A percentile compares a stretch with the other conserved stretches of the same genome.
These are phyloP conservation scores for Mycena floridula DNA, from an alignment of 768 basidiomycete genomes.

Conservation along the genomic window DNA sequence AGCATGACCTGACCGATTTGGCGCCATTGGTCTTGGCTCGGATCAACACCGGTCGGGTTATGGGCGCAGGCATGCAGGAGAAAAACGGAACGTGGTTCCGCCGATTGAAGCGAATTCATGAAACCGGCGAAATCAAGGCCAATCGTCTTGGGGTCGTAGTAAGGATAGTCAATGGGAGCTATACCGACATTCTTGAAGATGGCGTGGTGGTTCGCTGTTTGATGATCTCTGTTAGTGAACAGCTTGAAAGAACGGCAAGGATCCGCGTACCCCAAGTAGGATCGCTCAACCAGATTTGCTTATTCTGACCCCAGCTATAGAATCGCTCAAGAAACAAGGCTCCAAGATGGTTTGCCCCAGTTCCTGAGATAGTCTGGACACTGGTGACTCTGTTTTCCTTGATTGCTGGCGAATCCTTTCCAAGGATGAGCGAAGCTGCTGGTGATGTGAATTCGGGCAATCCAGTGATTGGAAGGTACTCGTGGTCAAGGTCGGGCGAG, in stretches of 20 bases:
- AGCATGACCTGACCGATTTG: constrained; percentile 67
- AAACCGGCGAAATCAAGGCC: constrained; percentile 78
- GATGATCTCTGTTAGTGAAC: not conserved
- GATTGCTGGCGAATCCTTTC: constrained; percentile 63
- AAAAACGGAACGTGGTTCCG: constrained; percentile 76
- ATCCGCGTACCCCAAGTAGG: constrained; percentile 97
- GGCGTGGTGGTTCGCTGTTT: constrained; percentile 77
- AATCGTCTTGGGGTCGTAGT: constrained; percentile 88
- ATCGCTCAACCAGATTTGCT: constrained; percentile 79
- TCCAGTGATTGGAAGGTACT: constrained; percentile 89
- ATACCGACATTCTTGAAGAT: constrained; percentile 91
- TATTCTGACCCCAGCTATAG: constrained; percentile 62
- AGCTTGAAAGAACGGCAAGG: constrained; percentile 5
- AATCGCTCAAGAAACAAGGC: constrained; percentile 81
- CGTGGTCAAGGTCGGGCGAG: constrained; percentile 77
- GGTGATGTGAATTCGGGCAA: constrained; percentile 75
- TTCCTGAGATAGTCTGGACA: constrained; percentile 93
- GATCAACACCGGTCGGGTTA: constrained; percentile 96
- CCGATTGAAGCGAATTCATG: constrained; percentile 49
- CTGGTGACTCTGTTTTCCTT: constrained; percentile 66
- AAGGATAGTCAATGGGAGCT: constrained; percentile 82
- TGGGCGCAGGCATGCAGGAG: constrained; percentile 93
- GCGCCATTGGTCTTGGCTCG: constrained; percentile 83
- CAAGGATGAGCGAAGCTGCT: constrained; percentile 80
- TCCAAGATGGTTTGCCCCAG: constrained; percentile 92